phyloP scores from a whole-genome alignment of 495 filamentous ascomycete species.

The Penicillium cinerascens region DNA sequence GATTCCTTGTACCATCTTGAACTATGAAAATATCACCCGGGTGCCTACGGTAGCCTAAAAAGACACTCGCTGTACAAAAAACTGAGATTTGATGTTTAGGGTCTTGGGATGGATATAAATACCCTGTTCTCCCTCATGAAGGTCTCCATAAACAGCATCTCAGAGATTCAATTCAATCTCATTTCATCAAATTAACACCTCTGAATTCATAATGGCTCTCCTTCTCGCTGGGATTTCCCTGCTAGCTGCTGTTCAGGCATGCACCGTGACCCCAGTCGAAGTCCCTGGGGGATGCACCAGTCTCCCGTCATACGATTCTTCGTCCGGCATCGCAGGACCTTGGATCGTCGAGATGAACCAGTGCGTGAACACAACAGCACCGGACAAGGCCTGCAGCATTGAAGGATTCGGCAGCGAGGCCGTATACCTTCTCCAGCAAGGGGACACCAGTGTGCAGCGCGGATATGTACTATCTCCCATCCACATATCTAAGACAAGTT shows the following conservation, averaged over 20 bases:
- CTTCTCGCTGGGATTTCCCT: conserved; percentile 4
- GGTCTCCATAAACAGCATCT: no score
- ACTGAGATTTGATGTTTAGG: no score
- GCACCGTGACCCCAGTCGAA: conserved; percentile 1
- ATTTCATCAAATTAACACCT: no score
- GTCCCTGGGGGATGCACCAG: conserved; percentile 1
- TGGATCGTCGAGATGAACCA: conserved; percentile 4
- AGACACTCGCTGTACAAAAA: no score
- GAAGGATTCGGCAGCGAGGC: conserved; percentile 9
- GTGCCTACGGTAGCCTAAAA: no score
- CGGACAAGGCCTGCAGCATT: conserved; percentile 6
- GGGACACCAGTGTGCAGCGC: neutral
- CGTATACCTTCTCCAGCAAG: conserved; percentile 3
- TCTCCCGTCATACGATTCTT: conserved; percentile 2
- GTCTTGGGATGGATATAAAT: no score
- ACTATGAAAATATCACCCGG: no score
- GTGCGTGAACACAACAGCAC: conserved; percentile 8
- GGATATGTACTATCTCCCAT: conserved; percentile 3
- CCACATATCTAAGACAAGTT: neutral
- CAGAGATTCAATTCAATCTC: no score
- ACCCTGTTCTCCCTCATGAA: no score
- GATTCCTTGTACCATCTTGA: no score
- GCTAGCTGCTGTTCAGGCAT: conserved; percentile 7
- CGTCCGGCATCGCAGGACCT: conserved; percentile 2
- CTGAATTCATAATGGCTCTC: neutral